Conservation (phyloP, 768 basidiomycete species). For the Rhizopogon sp. region DNA sequence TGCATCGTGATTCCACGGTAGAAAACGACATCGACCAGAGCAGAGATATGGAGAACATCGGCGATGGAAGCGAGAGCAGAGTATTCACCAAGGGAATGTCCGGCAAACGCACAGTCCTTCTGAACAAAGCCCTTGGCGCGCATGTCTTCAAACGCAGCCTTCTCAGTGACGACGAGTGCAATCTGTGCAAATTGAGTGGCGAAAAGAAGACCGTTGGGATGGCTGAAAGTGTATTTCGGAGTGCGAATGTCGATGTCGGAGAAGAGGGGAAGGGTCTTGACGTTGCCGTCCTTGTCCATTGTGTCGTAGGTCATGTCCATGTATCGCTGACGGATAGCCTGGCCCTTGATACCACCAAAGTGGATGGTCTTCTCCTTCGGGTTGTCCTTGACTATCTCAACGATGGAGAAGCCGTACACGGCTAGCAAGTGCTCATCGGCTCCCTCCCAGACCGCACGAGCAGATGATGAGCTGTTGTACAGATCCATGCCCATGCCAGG, state of each 20-base stretch:
- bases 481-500: conserved; percentile 99
- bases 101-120: conserved; percentile 88
- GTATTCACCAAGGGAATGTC: conserved; percentile 98
- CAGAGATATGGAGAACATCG: conserved; percentile 91
- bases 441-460: conserved; percentile 95
- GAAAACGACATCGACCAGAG: conserved; percentile 97
- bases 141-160: conserved; percentile 98
- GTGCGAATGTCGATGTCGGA: conserved; percentile 93
- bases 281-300: conserved; percentile 91
- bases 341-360: conserved; percentile 99
- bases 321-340: conserved; percentile 97
- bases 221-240: conserved; percentile 96
- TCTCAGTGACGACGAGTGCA: conserved; percentile 96
- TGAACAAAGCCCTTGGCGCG: conserved; percentile 94
- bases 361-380: conserved; percentile 98
- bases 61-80: conserved; percentile 97
- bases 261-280: conserved; percentile 95
- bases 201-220: conserved; percentile 90
- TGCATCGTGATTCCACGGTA: conserved; percentile 99
- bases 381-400: conserved; percentile 98
- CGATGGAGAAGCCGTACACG: conserved; percentile 97
- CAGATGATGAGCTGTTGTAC: conserved; percentile 88
- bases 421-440: conserved; percentile 91
- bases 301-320: conserved; percentile 99
- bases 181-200: conserved; percentile 99